These are phyloP conservation scores for Aspergillus candidus DNA, from an alignment of 2,329 filamentous ascomycete species.

Conservation along the genomic window DNA sequence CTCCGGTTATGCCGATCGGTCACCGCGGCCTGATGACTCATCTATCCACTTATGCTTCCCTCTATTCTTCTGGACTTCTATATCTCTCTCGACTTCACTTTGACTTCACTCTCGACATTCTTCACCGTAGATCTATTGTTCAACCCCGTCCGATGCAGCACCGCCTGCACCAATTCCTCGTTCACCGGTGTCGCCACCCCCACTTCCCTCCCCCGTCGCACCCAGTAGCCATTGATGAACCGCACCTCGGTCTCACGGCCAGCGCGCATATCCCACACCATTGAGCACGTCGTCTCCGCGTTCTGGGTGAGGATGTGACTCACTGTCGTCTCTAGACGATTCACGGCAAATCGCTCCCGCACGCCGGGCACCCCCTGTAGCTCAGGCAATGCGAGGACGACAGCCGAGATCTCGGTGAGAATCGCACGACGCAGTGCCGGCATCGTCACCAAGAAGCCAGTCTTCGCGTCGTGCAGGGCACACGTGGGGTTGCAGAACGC, in stretches of 20 bases:
- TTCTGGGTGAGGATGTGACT: conserved; percentile 1
- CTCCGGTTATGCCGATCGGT: too few species aligned
- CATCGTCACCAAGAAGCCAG: conserved; percentile 65
- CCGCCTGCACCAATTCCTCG: too few species aligned
- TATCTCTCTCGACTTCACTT: too few species aligned
- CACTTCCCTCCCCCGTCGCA: conserved; percentile 1
- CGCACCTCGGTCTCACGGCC: conserved; percentile 10
- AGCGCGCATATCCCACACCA: conserved; percentile 11
- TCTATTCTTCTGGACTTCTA: too few species aligned
- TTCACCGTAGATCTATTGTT: too few species aligned
- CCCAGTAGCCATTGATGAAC: conserved; percentile 12
- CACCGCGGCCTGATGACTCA: too few species aligned
- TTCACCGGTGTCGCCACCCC: too few species aligned
- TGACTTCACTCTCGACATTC: too few species aligned
- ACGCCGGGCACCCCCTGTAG: conserved; percentile 57
- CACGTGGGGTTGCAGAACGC: conserved; percentile 76
- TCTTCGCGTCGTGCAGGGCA: conserved; percentile 68
- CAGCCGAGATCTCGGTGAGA: conserved; percentile 65
- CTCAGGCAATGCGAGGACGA: conserved; percentile 71
- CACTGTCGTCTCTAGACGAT: conserved; percentile 42
- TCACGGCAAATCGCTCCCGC: conserved; percentile 52
- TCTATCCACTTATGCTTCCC: too few species aligned
- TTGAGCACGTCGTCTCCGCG: conserved; percentile 8
- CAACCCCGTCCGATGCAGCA: too few species aligned
- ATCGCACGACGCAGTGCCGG: conserved; percentile 60